Percentiles rank a stretch among this genome's conserved stretches.
phyloP scores from a whole-genome alignment of 129 eudicot genomes.

The Pulicaria dysenterica region DNA sequence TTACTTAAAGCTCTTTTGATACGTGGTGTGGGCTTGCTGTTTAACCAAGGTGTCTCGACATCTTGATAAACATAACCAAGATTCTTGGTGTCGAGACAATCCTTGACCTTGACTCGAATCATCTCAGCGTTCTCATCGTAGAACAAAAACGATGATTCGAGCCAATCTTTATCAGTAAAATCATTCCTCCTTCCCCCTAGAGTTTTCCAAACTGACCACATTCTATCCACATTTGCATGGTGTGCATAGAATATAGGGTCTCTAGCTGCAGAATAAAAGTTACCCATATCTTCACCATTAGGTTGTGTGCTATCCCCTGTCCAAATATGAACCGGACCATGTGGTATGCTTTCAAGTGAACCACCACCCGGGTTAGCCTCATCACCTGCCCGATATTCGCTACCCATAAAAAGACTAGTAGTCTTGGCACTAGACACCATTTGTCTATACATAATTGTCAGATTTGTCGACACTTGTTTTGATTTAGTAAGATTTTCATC shows the following conservation, averaged over 20 bases:
- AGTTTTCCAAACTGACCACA: conserved; percentile 63
- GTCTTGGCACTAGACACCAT: conserved; percentile 48
- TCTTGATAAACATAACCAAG: conserved; percentile 53
- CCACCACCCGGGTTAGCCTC: conserved; percentile 51
- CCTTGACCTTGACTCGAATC: conserved; percentile 50
- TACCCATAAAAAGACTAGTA: conserved; percentile 51
- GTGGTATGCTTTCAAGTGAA: conserved; percentile 49
- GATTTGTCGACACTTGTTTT: conserved; percentile 43
- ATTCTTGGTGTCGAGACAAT: conserved; percentile 42
- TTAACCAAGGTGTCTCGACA: conserved; percentile 49
- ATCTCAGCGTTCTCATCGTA: conserved; percentile 55
- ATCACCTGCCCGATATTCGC: conserved; percentile 48
- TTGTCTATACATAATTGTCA: conserved; percentile 56
- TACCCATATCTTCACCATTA: conserved; percentile 54
- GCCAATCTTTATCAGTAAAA: conserved; percentile 49
- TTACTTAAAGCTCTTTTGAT: conserved; percentile 38
- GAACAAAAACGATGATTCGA: conserved; percentile 48
- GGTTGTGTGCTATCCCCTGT: conserved; percentile 50
- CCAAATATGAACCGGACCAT: conserved; percentile 51
- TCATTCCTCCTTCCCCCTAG: conserved; percentile 38
- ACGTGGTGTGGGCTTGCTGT: conserved; percentile 48
- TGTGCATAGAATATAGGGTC: conserved; percentile 62
- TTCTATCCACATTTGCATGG: conserved; percentile 55
- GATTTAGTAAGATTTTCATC: conserved; percentile 37
- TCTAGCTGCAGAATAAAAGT: conserved; percentile 59